phyloP scores from a whole-genome alignment of 129 eudicot genomes.

The Tanacetum coccineum region DNA sequence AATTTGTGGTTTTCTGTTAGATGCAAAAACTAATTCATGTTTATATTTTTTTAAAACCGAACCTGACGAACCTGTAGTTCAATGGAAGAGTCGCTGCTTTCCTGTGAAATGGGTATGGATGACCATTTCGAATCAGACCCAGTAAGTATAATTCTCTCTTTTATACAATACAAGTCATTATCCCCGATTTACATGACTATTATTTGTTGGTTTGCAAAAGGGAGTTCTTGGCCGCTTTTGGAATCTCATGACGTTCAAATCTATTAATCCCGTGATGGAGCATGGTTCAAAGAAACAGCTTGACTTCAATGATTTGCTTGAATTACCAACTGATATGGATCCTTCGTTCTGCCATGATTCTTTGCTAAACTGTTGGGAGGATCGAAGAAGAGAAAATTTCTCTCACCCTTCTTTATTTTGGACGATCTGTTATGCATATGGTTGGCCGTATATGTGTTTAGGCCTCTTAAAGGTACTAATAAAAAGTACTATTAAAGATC shows the following conservation, averaged over 20 bases:
- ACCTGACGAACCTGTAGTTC: conserved; percentile 34
- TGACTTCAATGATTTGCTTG: conserved; percentile 70
- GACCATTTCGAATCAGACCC: conserved; percentile 28
- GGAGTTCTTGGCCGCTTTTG: conserved; percentile 38
- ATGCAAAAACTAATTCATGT: no score
- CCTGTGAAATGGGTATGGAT: conserved; percentile 42
- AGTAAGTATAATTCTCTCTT: conserved; percentile 42
- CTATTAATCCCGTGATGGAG: conserved; percentile 62
- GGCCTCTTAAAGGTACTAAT: conserved; percentile 75
- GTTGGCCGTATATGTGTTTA: conserved; percentile 74
- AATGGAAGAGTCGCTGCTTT: conserved; percentile 57
- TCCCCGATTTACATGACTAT: conserved; percentile 2
- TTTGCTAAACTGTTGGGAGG: conserved; percentile 57
- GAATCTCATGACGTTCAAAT: conserved; percentile 53
- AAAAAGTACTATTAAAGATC: conserved; percentile 3
- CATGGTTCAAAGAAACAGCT: conserved; percentile 72
- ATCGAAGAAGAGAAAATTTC: conserved; percentile 39
- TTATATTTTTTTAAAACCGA: background rate
- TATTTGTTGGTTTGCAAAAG: conserved; percentile 30
- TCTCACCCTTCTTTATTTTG: conserved; percentile 64
- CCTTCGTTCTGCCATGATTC: conserved; percentile 55
- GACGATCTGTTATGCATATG: conserved; percentile 66
- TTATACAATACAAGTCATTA: background rate
- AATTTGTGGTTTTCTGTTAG: no score
- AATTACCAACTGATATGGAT: conserved; percentile 81